Evolutionary conservation across 305 asterid species (phyloP).

Genomic region (Solanum hybrid): DNA sequence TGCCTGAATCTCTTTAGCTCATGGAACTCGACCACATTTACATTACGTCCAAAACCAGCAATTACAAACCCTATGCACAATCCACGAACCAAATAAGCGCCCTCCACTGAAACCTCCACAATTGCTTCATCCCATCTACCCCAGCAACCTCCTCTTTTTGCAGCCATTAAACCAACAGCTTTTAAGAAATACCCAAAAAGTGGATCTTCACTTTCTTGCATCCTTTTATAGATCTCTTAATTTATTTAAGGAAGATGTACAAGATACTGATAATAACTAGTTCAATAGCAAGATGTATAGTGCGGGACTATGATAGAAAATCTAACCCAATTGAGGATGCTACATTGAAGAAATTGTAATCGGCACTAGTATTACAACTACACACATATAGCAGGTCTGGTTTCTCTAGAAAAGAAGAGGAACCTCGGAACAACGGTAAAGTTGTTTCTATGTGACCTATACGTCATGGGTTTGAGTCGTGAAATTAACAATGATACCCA

Average conservation of each 20-base stretch:
- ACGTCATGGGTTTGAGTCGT: background rate
- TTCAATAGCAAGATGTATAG: background rate
- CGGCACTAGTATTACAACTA: background rate
- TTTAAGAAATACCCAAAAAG: background rate
- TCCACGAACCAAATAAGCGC: background rate
- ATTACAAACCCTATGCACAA: background rate
- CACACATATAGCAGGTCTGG: background rate
- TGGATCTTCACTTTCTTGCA: background rate
- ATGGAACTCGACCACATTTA: background rate
- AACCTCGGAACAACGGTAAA: background rate
- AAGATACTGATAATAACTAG: background rate
- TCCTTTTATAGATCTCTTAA: background rate
- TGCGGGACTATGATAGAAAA: background rate
- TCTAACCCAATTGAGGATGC: background rate
- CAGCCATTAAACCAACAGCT: background rate
- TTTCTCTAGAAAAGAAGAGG: background rate
- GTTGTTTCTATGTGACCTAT: background rate
- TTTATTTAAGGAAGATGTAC: background rate
- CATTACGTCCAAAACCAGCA: background rate
- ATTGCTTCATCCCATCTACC: background rate
- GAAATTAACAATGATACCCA: background rate
- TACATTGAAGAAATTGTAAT: background rate
- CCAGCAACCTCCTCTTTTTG: background rate
- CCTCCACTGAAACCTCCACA: background rate
- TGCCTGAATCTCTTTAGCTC: background rate